A percentile compares a stretch with the other conserved stretches of the same genome.
Conservation (phyloP, 345 rosid species). For the Brassica juncea region DNA sequence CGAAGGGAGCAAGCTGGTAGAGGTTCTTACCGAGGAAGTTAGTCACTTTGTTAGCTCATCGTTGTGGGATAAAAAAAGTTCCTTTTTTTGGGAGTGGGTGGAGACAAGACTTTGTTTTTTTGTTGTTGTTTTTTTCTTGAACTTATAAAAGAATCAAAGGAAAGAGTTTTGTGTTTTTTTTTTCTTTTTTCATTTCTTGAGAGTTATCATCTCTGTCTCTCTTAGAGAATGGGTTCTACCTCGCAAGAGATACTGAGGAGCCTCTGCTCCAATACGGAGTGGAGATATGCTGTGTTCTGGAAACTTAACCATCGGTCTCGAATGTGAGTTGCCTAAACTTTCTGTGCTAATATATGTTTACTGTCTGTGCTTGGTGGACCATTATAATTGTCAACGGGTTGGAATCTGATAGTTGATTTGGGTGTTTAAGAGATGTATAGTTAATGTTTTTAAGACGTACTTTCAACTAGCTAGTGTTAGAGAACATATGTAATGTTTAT, state of each 20-base stretch:
- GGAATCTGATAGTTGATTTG: constrained; percentile 5
- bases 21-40: constrained; percentile 96
- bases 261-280: constrained; percentile 71
- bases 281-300: constrained; percentile 94
- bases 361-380: neutral
- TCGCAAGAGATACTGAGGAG: constrained; percentile 62
- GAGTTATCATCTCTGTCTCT: neutral
- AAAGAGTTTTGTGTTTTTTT: neutral
- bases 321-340: constrained; percentile 52
- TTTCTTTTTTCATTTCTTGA: neutral
- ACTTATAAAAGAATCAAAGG: constrained; percentile 22
- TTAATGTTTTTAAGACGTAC: neutral
- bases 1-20: constrained; percentile 94
- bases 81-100: constrained; percentile 11
- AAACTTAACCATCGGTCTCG: constrained; percentile 75
- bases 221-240: constrained; percentile 54
- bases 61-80: neutral
- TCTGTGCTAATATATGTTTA: neutral
- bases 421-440: neutral
- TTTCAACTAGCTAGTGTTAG: no score
- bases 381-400: neutral
- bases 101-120: neutral
- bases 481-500: neutral
- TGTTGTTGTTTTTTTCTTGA: constrained; percentile 3
- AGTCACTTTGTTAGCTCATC: constrained; percentile 40